Conservation (phyloP, 2,329 filamentous ascomycete species). For the Ceratocystis ficicola region DNA sequence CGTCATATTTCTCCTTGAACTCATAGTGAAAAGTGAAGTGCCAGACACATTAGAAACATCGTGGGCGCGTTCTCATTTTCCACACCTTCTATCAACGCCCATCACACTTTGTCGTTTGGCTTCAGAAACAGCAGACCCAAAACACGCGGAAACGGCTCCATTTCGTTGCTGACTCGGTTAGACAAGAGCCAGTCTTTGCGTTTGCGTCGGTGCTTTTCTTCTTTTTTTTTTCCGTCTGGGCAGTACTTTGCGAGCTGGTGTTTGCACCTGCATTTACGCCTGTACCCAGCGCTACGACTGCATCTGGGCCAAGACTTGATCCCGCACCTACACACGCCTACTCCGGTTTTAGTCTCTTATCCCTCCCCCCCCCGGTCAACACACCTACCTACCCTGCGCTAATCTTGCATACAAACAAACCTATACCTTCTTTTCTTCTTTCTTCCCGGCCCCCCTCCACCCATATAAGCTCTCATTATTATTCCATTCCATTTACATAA, state of each 20-base stretch:
- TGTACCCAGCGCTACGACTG: slow-evolving; percentile 1
- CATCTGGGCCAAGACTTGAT: not conserved
- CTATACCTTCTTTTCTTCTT: not conserved
- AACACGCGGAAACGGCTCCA: too few relatives aligned
- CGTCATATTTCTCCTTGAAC: not conserved
- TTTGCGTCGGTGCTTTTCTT: not conserved
- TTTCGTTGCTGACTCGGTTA: too few relatives aligned
- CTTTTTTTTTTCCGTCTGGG: not conserved
- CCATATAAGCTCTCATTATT: not conserved
- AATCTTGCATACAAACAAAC: not conserved
- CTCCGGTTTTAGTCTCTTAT: slow-evolving; percentile 3
- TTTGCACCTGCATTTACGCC: slow-evolving; percentile 5
- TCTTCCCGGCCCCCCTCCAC: not conserved
- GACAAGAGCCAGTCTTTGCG: not conserved
- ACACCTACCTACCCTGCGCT: not conserved
- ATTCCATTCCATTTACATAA: not conserved
- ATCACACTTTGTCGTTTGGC: not conserved
- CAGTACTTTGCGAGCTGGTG: not conserved
- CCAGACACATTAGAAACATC: slow-evolving; percentile 9
- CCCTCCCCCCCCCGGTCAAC: not conserved
- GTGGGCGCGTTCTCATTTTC: slow-evolving; percentile 2
- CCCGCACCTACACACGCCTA: slow-evolving; percentile 10
- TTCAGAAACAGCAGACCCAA: too few relatives aligned
- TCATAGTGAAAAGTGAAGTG: slow-evolving; percentile 2
- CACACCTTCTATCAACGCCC: not conserved